Base-by-base conservation (phyloP, 1,139 yeast genomes). In the Diutina rugosa region DNA sequence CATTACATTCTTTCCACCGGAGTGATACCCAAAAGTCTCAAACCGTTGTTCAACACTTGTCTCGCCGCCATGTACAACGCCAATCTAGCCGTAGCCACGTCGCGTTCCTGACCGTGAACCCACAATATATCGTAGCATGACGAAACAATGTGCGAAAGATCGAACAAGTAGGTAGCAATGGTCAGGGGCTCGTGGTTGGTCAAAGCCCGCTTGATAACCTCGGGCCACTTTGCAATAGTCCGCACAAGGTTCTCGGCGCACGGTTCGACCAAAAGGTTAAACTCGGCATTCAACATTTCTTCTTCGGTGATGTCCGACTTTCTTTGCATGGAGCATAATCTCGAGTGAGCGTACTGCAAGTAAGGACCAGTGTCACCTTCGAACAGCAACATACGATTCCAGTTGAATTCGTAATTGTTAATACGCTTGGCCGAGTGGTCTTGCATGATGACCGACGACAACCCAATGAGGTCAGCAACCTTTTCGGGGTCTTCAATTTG, bases 291-390 rank as follows among this genome's bases (percentile, higher is more conserved):
- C 48, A 65, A 58, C 69, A 80, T 72, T 57, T 77, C 75, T 12
- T 77, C 67, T 55, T 82, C 75, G 55, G 79, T 77, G 56, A 73
- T 71, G 56, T 70, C 73, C 30, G 95, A 83, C 64, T 89, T 90
- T 77, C 99, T 87, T 74, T 90, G 93, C 66, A 93, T 91, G 3
- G 98, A 91, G 74, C 95, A 83, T 69, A 93, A 83, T 73, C 99
- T 89, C 51, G 99, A 90, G 74, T 93, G 99, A 55, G 99, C 99
- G 68, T 93, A 93, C 74, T 93, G 99, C 71, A 93, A 81, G 76
- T 95, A 93, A 60, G 99, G 99, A 69, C 99, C 99, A 59, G 99
- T 93, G 72, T 93, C 99, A 73, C 99, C 99, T 78, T 93, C 99
- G 64, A 95, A 91, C 6, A 97, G 90, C 56, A 89, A 80, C 98